These are phyloP conservation scores for Pseudozyma sp. DNA, from an alignment of 1,284 basidiomycete genomes.

Conservation along the genomic window DNA sequence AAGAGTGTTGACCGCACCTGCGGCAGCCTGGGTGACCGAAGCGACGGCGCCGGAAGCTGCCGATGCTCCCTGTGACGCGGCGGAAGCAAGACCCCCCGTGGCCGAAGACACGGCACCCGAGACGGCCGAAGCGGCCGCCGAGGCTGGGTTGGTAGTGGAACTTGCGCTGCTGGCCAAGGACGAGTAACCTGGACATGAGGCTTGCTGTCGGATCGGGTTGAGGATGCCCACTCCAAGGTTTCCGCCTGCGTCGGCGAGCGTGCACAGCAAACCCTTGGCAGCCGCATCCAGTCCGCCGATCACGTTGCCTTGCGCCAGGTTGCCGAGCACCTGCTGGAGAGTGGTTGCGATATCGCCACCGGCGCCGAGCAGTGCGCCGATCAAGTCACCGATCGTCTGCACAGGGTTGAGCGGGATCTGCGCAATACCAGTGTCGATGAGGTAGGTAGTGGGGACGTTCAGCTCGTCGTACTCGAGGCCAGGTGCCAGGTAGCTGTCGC, in stretches of 20 bases:
- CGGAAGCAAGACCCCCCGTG: constrained; percentile 1
- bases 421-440: constrained; percentile 13
- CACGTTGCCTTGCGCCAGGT: constrained; percentile 20
- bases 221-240: constrained; percentile 18
- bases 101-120: constrained; percentile 3
- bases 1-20: not conserved
- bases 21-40: not conserved
- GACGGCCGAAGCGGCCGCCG: constrained; percentile 7
- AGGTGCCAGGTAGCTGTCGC: constrained; percentile 47
- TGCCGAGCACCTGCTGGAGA: constrained; percentile 7
- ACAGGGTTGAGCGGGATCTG: constrained; percentile 25
- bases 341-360: constrained; percentile 14
- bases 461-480: constrained; percentile 54
- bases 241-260: constrained; percentile 9
- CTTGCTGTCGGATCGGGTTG: constrained; percentile 15
- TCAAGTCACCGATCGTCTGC: constrained; percentile 10
- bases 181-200: constrained; percentile 23
- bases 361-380: not conserved
- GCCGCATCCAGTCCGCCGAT: constrained; percentile 19
- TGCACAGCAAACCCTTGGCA: constrained; percentile 13
- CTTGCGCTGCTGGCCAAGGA: constrained; percentile 11
- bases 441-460: constrained; percentile 45
- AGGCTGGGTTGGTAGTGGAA: constrained; percentile 11
- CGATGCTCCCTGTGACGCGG: not conserved
- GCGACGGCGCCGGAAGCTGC: not conserved